A percentile compares a stretch with the other conserved stretches of the same genome.
Conservation (phyloP, 2,329 filamentous ascomycete genomes). For the Fusarium sp. region DNA sequence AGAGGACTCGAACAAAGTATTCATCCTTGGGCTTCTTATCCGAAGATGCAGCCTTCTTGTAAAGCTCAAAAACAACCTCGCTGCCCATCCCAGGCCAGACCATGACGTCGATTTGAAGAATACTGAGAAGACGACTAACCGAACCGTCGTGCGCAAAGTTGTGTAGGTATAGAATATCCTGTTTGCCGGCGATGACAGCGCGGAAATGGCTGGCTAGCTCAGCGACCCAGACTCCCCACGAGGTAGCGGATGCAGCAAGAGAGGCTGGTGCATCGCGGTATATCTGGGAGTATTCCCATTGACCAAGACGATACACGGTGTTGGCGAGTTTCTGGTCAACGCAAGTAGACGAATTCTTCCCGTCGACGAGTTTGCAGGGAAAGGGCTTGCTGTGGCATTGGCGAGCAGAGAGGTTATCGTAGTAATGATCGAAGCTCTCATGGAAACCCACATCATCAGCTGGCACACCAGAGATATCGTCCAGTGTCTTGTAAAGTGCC, state of each 20-base stretch:
- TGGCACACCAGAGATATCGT: slow-evolving; percentile 75
- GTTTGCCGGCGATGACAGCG: slow-evolving; percentile 58
- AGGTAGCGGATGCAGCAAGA: slow-evolving; percentile 70
- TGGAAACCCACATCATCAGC: slow-evolving; percentile 73
- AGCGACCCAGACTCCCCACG: slow-evolving; percentile 79
- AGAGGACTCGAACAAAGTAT: slow-evolving; percentile 76
- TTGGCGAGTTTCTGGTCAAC: slow-evolving; percentile 73
- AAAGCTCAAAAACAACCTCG: slow-evolving; percentile 82
- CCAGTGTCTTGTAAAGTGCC: slow-evolving; percentile 70
- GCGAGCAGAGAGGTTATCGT: slow-evolving; percentile 83
- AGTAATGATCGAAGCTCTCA: slow-evolving; percentile 82
- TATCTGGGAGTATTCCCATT: slow-evolving; percentile 85
- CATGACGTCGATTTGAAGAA: slow-evolving; percentile 78
- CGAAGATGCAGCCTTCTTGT: slow-evolving; percentile 53
- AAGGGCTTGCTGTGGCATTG: slow-evolving; percentile 81
- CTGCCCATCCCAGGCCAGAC: slow-evolving; percentile 87
- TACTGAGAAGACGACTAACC: slow-evolving; percentile 72
- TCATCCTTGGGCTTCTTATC: slow-evolving; percentile 32
- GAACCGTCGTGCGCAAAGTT: slow-evolving; percentile 87
- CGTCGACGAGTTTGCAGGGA: slow-evolving; percentile 70
- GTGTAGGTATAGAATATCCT: slow-evolving; percentile 70
- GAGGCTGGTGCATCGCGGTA: slow-evolving; percentile 76
- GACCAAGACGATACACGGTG: slow-evolving; percentile 78
- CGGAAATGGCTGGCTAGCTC: slow-evolving; percentile 77
- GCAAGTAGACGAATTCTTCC: slow-evolving; percentile 65